Conservation (phyloP, 2,329 filamentous ascomycete species). For the Penicillium sp. region DNA sequence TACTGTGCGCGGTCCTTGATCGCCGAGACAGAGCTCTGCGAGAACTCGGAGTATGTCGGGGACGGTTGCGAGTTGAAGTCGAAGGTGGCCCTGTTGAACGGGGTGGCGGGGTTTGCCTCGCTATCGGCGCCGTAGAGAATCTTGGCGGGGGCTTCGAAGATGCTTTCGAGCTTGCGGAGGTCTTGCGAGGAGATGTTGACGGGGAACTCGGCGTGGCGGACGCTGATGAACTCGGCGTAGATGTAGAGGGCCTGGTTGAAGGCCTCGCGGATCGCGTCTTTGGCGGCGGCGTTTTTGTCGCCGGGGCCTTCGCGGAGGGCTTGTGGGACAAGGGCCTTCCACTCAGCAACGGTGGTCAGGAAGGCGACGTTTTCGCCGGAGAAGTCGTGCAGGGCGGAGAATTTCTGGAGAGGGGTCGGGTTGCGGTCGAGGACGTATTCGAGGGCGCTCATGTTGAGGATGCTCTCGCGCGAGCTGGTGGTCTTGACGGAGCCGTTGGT, state of each 20-base stretch:
- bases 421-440: constrained; percentile 65
- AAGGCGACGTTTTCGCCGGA: constrained; percentile 75
- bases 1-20: constrained; percentile 38
- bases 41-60: constrained; percentile 25
- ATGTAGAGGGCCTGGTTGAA: constrained; percentile 66
- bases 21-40: constrained; percentile 29
- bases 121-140: constrained; percentile 47
- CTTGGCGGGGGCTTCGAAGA: constrained; percentile 61
- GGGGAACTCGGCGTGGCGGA: constrained; percentile 67
- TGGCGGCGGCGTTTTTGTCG: constrained; percentile 30
- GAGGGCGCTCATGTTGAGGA: constrained; percentile 65
- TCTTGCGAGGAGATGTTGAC: constrained; percentile 68
- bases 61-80: constrained; percentile 28
- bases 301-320: constrained; percentile 27
- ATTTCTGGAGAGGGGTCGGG: constrained; percentile 64
- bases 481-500: constrained; percentile 45
- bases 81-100: constrained; percentile 35
- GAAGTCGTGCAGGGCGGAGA: constrained; percentile 69
- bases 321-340: constrained; percentile 50
- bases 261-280: constrained; percentile 50
- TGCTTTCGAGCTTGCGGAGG: constrained; percentile 57
- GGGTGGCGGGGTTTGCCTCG: constrained; percentile 43
- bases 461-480: constrained; percentile 48
- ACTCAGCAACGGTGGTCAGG: constrained; percentile 61
- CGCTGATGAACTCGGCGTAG: constrained; percentile 66